Evolutionary conservation across 192 early-diverging fungal genomes (phyloP).

Genomic region (Coemansia sp.): DNA sequence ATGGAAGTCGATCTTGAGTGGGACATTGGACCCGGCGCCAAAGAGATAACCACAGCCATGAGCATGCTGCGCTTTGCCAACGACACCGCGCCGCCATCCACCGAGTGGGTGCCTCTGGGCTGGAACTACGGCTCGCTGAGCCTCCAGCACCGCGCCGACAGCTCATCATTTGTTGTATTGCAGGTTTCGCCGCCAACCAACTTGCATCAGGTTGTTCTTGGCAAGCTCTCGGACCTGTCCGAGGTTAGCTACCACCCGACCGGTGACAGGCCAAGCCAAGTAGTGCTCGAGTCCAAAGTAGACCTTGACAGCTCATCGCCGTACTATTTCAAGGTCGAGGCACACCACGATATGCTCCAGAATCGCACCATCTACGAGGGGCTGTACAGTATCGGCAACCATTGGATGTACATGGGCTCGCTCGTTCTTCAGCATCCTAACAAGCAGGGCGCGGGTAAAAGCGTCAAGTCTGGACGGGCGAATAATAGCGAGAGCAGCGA

Average conservation of each 20-base stretch:
- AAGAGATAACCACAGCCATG: slow-evolving; percentile 25
- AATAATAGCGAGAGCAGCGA: background rate
- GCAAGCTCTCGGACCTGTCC: slow-evolving; percentile 12
- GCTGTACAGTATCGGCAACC: slow-evolving; percentile 29
- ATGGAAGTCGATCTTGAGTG: slow-evolving; percentile 39
- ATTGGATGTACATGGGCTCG: slow-evolving; percentile 46
- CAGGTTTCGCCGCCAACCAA: slow-evolving; percentile 34
- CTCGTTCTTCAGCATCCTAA: slow-evolving; percentile 42
- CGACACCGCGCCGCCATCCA: slow-evolving; percentile 30
- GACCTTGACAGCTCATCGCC: slow-evolving; percentile 14
- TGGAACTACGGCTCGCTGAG: slow-evolving; percentile 39
- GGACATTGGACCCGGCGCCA: slow-evolving; percentile 15
- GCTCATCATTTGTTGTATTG: slow-evolving; percentile 18
- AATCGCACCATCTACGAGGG: slow-evolving; percentile 50
- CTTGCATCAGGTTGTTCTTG: slow-evolving; percentile 19
- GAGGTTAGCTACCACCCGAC: slow-evolving; percentile 17
- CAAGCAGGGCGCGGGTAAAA: background rate
- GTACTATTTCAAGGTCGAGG: slow-evolving; percentile 47
- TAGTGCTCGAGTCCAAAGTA: slow-evolving; percentile 22
- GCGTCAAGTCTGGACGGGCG: background rate
- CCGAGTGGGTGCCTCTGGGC: slow-evolving; percentile 42
- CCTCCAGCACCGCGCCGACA: slow-evolving; percentile 26
- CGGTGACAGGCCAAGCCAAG: slow-evolving; percentile 22
- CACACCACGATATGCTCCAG: slow-evolving; percentile 35
- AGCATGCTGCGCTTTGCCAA: slow-evolving; percentile 40